Percentiles rank a stretch among this genome's conserved stretches.
These are phyloP conservation scores for Bolboschoenoplectus hybrid DNA, from an alignment of 202 grass and related monocot species.

Conservation along the genomic window DNA sequence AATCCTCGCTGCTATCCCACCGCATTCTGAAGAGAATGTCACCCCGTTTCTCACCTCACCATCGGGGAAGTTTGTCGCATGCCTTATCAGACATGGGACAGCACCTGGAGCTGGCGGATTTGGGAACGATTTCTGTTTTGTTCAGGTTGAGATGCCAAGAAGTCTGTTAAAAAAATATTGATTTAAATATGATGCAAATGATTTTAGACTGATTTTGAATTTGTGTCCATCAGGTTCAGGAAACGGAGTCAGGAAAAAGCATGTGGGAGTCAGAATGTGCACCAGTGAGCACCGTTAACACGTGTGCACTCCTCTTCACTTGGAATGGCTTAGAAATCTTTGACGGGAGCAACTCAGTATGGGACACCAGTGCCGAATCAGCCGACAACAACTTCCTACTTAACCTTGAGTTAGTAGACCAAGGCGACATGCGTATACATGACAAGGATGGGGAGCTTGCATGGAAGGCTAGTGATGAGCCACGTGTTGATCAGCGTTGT, in stretches of 20 bases:
- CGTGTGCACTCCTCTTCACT: conserved; percentile 70
- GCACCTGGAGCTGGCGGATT: conserved; percentile 61
- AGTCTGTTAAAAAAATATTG: neutral
- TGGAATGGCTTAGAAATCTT: conserved; percentile 80
- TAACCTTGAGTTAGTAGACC: conserved; percentile 78
- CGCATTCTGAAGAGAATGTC: conserved; percentile 42
- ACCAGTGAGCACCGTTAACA: conserved; percentile 67
- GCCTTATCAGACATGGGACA: conserved; percentile 62
- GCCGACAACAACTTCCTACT: conserved; percentile 63
- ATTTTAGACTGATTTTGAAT: neutral
- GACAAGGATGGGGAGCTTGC: conserved; percentile 84
- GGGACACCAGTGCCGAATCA: conserved; percentile 60
- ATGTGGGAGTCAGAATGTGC: conserved; percentile 88
- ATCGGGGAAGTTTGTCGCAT: conserved; percentile 66
- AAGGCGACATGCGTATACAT: conserved; percentile 85
- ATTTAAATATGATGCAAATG: neutral
- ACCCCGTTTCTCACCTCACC: conserved; percentile 68
- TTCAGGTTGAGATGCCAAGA: conserved; percentile 49
- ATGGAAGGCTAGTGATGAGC: conserved; percentile 77
- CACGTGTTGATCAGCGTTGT: conserved; percentile 59
- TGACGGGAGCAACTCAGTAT: conserved; percentile 69
- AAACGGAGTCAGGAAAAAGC: conserved; percentile 41
- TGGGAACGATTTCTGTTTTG: conserved; percentile 85
- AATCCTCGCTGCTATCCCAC: conserved; percentile 68
- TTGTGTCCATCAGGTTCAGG: neutral